Conservation (phyloP, 2,329 filamentous ascomycete species). For the Leptodontidium sp. region DNA sequence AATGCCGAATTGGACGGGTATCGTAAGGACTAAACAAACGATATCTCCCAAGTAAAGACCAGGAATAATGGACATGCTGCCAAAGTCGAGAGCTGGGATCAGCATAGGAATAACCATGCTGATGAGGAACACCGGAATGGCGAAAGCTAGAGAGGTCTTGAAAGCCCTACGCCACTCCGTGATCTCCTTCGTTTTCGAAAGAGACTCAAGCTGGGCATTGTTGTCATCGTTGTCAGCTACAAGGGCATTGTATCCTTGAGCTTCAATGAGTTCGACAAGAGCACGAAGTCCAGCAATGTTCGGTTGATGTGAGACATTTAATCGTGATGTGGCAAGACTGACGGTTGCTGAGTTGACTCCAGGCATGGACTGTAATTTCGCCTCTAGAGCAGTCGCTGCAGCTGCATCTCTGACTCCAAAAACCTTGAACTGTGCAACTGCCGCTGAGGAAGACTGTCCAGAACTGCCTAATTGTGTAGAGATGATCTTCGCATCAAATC, state of each 20-base stretch:
- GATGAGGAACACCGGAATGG: conserved; percentile 88
- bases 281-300: conserved; percentile 78
- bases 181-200: conserved; percentile 96
- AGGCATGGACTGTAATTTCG: conserved; percentile 66
- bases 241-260: conserved; percentile 85
- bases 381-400: conserved; percentile 76
- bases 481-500: conserved; percentile 86
- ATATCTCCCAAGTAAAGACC: conserved; percentile 91
- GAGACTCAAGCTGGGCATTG: conserved; percentile 92
- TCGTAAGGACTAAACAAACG: conserved; percentile 81
- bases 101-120: conserved; percentile 96
- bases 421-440: conserved; percentile 80
- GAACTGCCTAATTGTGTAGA: conserved; percentile 72
- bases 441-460: conserved; percentile 62
- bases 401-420: conserved; percentile 80
- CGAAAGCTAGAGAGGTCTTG: conserved; percentile 78
- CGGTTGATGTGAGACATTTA: conserved; percentile 77
- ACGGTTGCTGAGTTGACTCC: conserved; percentile 81
- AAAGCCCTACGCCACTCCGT: conserved; percentile 91
- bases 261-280: conserved; percentile 84
- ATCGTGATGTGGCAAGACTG: conserved; percentile 75
- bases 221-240: conserved; percentile 94
- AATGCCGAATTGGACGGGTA: conserved; percentile 96
- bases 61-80: conserved; percentile 68
- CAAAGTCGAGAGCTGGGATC: conserved; percentile 78